Percentiles rank a stretch among this genome's conserved stretches.
These are phyloP conservation scores for Aspergillus sp. DNA, from an alignment of 2,329 filamentous ascomycete genomes.

Conservation along the genomic window DNA sequence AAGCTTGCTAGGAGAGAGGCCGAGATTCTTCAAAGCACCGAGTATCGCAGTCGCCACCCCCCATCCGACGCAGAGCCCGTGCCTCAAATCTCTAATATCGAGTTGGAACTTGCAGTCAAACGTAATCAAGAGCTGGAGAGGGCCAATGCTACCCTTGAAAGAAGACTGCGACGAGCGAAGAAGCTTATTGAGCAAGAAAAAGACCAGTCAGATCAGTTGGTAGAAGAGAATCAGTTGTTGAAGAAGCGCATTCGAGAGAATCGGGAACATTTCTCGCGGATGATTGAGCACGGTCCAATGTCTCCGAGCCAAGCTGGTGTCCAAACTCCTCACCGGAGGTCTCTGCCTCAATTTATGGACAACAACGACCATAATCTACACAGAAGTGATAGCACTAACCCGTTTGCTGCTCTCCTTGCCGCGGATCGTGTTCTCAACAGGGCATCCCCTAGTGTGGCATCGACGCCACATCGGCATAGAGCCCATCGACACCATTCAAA, in stretches of 20 bases:
- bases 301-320: conserved; percentile 56
- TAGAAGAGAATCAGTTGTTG: conserved; percentile 74
- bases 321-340: conserved; percentile 45
- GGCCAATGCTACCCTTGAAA: conserved; percentile 64
- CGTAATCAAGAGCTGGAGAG: conserved; percentile 66
- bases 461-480: conserved; percentile 61
- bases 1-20: conserved; percentile 88
- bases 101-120: conserved; percentile 61
- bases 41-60: conserved; percentile 67
- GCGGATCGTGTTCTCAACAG: conserved; percentile 75
- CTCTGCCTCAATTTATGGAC: conserved; percentile 41
- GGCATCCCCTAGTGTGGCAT: conserved; percentile 71
- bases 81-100: conserved; percentile 37
- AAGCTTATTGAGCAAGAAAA: conserved; percentile 76
- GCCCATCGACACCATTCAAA: conserved; percentile 49
- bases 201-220: conserved; percentile 67
- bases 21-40: conserved; percentile 74
- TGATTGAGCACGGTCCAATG: conserved; percentile 72
- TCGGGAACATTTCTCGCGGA: conserved; percentile 76
- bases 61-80: conserved; percentile 49
- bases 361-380: conserved; percentile 42
- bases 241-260: conserved; percentile 86
- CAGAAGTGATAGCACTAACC: conserved; percentile 57
- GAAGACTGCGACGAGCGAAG: conserved; percentile 70
- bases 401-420: conserved; percentile 74